Evolutionary conservation across 1,139 yeast genomes (phyloP).

Genomic region (Blastobotrys buckinghamii): DNA sequence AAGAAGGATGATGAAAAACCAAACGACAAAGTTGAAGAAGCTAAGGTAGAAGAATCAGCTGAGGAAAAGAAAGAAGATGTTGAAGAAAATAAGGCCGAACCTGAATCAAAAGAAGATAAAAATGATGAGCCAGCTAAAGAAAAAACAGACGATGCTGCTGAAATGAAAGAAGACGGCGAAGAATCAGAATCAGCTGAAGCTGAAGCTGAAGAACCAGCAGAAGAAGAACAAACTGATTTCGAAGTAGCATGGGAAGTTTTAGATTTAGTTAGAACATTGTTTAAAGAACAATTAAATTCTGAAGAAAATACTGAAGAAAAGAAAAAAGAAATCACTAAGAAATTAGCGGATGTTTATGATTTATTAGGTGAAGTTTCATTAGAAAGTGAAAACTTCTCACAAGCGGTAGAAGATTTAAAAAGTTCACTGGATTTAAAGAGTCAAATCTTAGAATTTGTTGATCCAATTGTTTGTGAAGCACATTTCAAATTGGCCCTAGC

Average conservation of each 20-base stretch:
- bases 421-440: conserved; percentile 51
- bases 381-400: conserved; percentile 74
- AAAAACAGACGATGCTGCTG: conserved; percentile 34
- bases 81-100: conserved; percentile 35
- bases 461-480: conserved; percentile 67
- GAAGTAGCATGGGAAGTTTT: conserved; percentile 85
- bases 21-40: too few relatives aligned
- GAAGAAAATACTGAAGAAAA: conserved; percentile 26
- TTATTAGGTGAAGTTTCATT: conserved; percentile 83
- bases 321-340: conserved; percentile 40
- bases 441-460: conserved; percentile 46
- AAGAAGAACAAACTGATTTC: conserved; percentile 60
- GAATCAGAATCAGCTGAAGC: conserved; percentile 35
- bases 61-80: conserved; percentile 33
- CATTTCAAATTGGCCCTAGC: conserved; percentile 81
- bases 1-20: conserved; percentile 21
- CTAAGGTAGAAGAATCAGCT: conserved; percentile 29
- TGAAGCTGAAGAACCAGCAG: conserved; percentile 32
- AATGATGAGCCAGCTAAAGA: conserved; percentile 30
- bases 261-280: conserved; percentile 66
- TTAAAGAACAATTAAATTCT: conserved; percentile 42
- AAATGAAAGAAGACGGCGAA: conserved; percentile 32
- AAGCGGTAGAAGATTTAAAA: conserved; percentile 64
- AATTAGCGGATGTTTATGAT: conserved; percentile 71
- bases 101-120: conserved; percentile 30